phyloP scores from a whole-genome alignment of 108 stramenopile genomes.

The Conticribra guillardii region DNA sequence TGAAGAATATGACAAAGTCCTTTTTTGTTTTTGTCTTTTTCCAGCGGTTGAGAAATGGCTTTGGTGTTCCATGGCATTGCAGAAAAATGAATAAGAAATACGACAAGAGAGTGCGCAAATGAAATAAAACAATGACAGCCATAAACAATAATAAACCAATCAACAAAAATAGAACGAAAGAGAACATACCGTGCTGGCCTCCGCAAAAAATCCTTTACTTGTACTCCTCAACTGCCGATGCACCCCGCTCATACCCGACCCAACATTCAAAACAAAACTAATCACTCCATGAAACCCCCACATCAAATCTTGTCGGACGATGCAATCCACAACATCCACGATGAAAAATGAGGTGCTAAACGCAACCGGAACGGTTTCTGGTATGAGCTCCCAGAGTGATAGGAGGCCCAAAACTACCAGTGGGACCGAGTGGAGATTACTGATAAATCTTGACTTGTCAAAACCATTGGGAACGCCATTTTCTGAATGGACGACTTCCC shows the following conservation, averaged over 20 bases:
- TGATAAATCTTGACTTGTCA: slow-evolving; percentile 25
- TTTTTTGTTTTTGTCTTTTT: slow-evolving; percentile 30
- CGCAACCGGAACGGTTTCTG: slow-evolving; percentile 38
- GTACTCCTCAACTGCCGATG: slow-evolving; percentile 42
- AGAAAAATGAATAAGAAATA: no score
- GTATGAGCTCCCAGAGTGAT: slow-evolving; percentile 32
- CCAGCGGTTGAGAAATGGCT: slow-evolving; percentile 50
- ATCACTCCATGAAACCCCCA: slow-evolving; percentile 37
- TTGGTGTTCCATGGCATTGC: no score
- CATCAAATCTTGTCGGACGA: slow-evolving; percentile 33
- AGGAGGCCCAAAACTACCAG: slow-evolving; percentile 24
- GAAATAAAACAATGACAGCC: background rate
- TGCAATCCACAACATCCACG: slow-evolving; percentile 34
- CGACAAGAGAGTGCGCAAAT: no score
- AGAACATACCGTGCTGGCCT: slow-evolving; percentile 41
- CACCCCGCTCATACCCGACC: slow-evolving; percentile 13
- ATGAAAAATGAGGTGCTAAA: slow-evolving; percentile 39
- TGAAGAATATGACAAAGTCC: slow-evolving; percentile 36
- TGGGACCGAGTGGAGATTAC: slow-evolving; percentile 37
- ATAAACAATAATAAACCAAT: background rate
- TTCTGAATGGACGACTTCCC: slow-evolving; percentile 19
- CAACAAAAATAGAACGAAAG: background rate
- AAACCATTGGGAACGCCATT: slow-evolving; percentile 29
- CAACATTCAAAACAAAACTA: slow-evolving; percentile 34
- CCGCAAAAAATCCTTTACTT: slow-evolving; percentile 50